Percentiles rank a stretch among this genome's conserved stretches.
Evolutionary conservation across 768 basidiomycete species (phyloP).

Genomic region (Mycena polygramma): DNA sequence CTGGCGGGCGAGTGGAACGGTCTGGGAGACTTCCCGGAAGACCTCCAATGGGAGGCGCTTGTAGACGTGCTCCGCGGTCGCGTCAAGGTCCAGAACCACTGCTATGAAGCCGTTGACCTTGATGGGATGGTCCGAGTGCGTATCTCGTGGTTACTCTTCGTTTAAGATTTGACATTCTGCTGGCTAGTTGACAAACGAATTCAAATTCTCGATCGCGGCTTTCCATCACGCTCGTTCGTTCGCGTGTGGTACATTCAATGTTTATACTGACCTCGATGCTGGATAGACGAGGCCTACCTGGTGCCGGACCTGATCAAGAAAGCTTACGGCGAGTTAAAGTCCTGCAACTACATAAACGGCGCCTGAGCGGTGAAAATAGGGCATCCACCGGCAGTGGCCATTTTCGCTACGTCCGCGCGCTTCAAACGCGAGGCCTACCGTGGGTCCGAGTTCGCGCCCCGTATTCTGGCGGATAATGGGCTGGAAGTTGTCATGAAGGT

Average conservation of each 20-base stretch:
- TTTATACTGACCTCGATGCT: background rate
- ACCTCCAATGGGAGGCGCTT: conserved; percentile 78
- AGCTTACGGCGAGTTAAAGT: conserved; percentile 62
- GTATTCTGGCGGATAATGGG: conserved; percentile 79
- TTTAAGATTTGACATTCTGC: background rate
- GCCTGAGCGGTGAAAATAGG: conserved; percentile 45
- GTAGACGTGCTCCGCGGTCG: conserved; percentile 80
- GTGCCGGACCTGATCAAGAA: conserved; percentile 81
- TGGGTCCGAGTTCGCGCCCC: conserved; percentile 83
- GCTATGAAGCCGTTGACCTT: conserved; percentile 69
- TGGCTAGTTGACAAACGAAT: conserved; percentile 79
- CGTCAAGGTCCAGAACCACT: conserved; percentile 71
- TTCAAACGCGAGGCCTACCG: conserved; percentile 70
- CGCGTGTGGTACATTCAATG: background rate
- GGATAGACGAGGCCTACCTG: conserved; percentile 76
- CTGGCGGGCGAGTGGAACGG: conserved; percentile 58
- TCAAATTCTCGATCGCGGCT: conserved; percentile 80
- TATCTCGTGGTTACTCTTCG: background rate
- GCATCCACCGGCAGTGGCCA: conserved; percentile 75
- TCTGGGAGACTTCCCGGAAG: conserved; percentile 70
- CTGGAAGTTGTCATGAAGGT: conserved; percentile 87
- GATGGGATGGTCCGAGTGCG: conserved; percentile 75
- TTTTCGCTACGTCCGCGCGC: conserved; percentile 76
- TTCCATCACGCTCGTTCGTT: conserved; percentile 74
- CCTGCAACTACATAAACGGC: background rate